Conservation (phyloP, 2,329 filamentous ascomycete genomes). For the Hymenoscyphus repandus region DNA sequence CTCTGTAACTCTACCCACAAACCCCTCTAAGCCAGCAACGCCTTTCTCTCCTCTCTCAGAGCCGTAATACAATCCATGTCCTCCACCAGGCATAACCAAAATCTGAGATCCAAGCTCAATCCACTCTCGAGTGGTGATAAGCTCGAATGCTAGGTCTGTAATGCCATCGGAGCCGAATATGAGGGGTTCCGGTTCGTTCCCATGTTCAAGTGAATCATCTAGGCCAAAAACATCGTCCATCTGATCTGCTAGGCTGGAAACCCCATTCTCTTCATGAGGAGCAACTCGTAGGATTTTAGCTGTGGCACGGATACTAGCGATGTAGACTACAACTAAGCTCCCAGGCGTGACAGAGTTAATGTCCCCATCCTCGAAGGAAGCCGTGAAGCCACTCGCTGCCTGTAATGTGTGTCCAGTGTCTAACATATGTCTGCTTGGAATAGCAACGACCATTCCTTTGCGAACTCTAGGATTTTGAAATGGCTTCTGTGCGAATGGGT, state of each 20-base stretch:
- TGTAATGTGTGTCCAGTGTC: constrained; percentile 54
- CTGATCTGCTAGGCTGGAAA: constrained; percentile 1
- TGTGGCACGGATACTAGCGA: constrained; percentile 78
- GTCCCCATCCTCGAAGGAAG: constrained; percentile 61
- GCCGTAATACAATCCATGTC: constrained; percentile 51
- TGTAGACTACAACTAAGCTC: constrained; percentile 73
- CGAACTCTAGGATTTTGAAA: constrained; percentile 43
- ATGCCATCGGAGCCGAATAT: constrained; percentile 36
- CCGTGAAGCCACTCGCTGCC: constrained; percentile 64
- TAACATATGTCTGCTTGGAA: constrained; percentile 53
- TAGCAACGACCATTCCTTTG: constrained; percentile 80
- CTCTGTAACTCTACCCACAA: constrained; percentile 62
- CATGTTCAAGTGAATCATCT: constrained; percentile 41
- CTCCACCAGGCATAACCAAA: constrained; percentile 66
- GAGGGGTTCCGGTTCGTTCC: constrained; percentile 24
- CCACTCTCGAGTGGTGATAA: constrained; percentile 67
- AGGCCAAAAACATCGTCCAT: constrained; percentile 53
- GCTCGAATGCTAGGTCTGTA: constrained; percentile 58
- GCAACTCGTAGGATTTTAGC: constrained; percentile 62
- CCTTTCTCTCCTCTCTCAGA: constrained; percentile 49
- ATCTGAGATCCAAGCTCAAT: constrained; percentile 66
- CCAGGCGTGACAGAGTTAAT: constrained; percentile 60
- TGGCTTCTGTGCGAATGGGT: constrained; percentile 27
- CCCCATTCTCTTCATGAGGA: constrained; percentile 23
- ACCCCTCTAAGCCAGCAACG: constrained; percentile 61